Base-by-base conservation (phyloP, 257 asterid species). In the Primulina eburnea region DNA sequence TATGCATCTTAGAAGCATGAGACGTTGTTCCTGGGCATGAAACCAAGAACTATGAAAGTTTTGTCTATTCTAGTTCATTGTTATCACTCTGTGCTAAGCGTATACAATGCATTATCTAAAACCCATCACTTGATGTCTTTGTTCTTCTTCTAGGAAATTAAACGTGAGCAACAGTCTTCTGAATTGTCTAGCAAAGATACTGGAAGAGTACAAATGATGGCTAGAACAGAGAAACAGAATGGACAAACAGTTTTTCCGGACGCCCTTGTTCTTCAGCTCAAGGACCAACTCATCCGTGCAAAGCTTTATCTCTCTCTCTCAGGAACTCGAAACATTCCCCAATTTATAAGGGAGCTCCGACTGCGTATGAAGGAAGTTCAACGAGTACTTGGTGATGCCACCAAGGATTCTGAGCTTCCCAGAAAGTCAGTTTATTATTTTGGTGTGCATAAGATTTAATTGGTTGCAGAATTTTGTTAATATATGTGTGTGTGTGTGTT, bases 331-430 rank as follows among this genome's bases (percentile, higher is more conserved):
- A 84, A 73, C 72, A 80, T 82, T 71, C 79, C 86, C 34, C 87
- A 82, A 62, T 84, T 80, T 66, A 70, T 86, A 61, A 82, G 78
- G 81, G 92, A 86, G 76, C 79, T 86, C 17, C 77, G 84, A 18
- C 65, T 80, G 72, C 89, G 86, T 50, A 72, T 82, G 61, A 86
- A 84, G 69, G 92, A 84, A 72, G 80, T 82, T 70, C 82, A 74
- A 52, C 83, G 82, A 60, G 82, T 74, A 57, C 79, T 84, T 47
- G 92, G 86, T 60, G 83, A 76, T 53, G 86, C 84, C 20, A 72
- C 77, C 72, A 77, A 65, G 60, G 92, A 86, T 75, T 84, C 92
- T 40, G 86, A 86, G 68, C 79, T 86, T 53, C 84, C 89, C 63
- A 84, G 66, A 72, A 86, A 72, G 92, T 86, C 24, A 76, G 85